Conservation (phyloP, 129 eudicot genomes). For the Chrysanthemum lavandulifolium region DNA sequence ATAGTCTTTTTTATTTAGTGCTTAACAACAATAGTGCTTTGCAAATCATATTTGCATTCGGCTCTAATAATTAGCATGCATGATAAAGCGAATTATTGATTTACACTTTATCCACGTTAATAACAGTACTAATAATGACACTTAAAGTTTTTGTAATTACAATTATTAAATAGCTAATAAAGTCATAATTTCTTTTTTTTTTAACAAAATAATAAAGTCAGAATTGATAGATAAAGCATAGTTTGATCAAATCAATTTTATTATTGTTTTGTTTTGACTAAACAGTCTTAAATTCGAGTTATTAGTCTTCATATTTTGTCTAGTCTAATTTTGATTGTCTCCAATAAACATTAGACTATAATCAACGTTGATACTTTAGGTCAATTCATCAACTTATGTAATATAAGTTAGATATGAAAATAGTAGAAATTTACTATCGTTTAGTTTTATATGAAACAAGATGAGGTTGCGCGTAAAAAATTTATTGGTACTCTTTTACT, state of each 20-base stretch:
- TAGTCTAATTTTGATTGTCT: slow-evolving; percentile 1
- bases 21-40: too few species aligned
- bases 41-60: background rate
- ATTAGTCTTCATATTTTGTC: slow-evolving; percentile 10
- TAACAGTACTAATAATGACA: background rate
- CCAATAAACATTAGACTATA: background rate
- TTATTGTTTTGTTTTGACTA: slow-evolving; percentile 9
- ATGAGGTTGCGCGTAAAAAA: too few species aligned
- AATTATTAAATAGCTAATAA: background rate
- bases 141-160: background rate
- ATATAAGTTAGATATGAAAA: too few species aligned
- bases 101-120: slow-evolving; percentile 15
- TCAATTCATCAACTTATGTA: too few species aligned
- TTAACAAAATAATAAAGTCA: slow-evolving; percentile 1
- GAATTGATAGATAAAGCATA: background rate
- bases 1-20: too few species aligned
- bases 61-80: slow-evolving; percentile 28
- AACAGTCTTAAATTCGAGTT: background rate
- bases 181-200: slow-evolving; percentile 12
- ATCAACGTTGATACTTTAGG: too few species aligned
- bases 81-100: slow-evolving; percentile 19
- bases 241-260: background rate
- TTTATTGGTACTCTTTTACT: too few species aligned
- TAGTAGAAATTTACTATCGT: too few species aligned
- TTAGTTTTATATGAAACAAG: too few species aligned